Base-by-base conservation (phyloP, 2,329 filamentous ascomycete genomes). In the Monilinia aucupariae region DNA sequence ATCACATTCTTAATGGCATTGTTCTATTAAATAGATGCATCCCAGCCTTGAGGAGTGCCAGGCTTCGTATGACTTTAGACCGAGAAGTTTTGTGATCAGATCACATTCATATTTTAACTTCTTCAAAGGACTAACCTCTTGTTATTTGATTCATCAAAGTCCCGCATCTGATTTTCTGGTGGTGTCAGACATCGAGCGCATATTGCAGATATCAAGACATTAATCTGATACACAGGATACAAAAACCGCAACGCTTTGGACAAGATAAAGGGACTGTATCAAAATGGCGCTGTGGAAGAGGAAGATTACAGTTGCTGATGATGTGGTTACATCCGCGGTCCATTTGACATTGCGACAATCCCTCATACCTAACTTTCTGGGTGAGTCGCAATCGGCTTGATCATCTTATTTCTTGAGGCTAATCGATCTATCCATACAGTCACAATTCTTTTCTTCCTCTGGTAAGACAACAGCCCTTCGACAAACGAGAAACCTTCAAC, bases 371-470 rank as follows among this genome's bases (percentile, higher is more conserved):
- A 61, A 58, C 54, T 62, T 66, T 54, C 56, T 69, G n/a, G 68
- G 68, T 66, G 22, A 51, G 34, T 52, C 30, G 9, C 34, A 30
- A 3, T 47, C 51, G 3, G 17, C 8, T 8, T 22, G 7, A 37
- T 30, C 17, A 13, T 34, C 13, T n/a, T 34, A 25, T 30, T 37
- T 41, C 32, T 22, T n/a, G 43, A 41, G 34, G 34, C 65, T 66
- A 55, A 67, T 34, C 2, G 20, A 43, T 17, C 12, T 8, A 22
- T 47, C 17, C 77, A 32, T n/a, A 48, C 22, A 58, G 79, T 81
- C 25, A 81, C 79, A 0, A 74, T 78, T 30, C 71, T 81, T 17
- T 81, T 81, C 71, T 80, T 80, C 68, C 73, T 83, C 61, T 84
- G 82, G 82, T 66, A 63, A 53, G 13, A 48, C 30, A 15, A 30